Conservation (phyloP, 1,284 basidiomycete genomes). For the Leccinum fuscescens region DNA sequence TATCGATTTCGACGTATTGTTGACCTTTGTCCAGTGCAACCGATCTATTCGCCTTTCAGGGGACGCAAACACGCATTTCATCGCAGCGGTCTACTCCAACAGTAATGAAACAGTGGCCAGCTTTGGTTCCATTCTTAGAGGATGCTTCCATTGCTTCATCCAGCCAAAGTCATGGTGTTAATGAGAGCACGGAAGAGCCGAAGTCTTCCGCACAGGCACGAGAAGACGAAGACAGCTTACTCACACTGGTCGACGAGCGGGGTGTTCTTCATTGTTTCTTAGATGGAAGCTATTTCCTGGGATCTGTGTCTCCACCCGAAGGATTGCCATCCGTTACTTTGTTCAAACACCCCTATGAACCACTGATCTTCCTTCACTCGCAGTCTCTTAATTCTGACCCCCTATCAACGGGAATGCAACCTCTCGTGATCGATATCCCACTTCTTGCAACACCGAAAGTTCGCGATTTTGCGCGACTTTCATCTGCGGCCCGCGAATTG, state of each 20-base stretch:
- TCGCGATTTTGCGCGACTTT: slow-evolving; percentile 67
- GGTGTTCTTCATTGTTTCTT: slow-evolving; percentile 65
- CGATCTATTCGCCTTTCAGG: slow-evolving; percentile 76
- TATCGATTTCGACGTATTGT: background rate
- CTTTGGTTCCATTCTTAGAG: slow-evolving; percentile 51
- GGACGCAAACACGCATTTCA: slow-evolving; percentile 49
- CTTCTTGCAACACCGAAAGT: slow-evolving; percentile 53
- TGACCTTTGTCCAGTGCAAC: slow-evolving; percentile 50
- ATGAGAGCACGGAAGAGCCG: slow-evolving; percentile 21
- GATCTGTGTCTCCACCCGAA: slow-evolving; percentile 45
- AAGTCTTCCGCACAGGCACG: slow-evolving; percentile 15
- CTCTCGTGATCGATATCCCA: slow-evolving; percentile 53
- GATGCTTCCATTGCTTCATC: slow-evolving; percentile 57
- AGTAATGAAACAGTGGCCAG: slow-evolving; percentile 66
- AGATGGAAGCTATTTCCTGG: slow-evolving; percentile 80
- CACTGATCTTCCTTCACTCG: slow-evolving; percentile 50
- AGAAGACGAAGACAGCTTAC: slow-evolving; percentile 58
- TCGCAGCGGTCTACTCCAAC: slow-evolving; percentile 48
- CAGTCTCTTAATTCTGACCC: slow-evolving; percentile 27
- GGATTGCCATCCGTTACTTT: slow-evolving; percentile 41
- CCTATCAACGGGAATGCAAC: slow-evolving; percentile 41
- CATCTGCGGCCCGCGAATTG: slow-evolving; percentile 69
- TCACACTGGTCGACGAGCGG: slow-evolving; percentile 55
- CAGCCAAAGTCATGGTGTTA: slow-evolving; percentile 32
- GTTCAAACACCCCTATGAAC: slow-evolving; percentile 47